Conservation (phyloP, 306 rosid species). For the Cucurbita argyrosperma region DNA sequence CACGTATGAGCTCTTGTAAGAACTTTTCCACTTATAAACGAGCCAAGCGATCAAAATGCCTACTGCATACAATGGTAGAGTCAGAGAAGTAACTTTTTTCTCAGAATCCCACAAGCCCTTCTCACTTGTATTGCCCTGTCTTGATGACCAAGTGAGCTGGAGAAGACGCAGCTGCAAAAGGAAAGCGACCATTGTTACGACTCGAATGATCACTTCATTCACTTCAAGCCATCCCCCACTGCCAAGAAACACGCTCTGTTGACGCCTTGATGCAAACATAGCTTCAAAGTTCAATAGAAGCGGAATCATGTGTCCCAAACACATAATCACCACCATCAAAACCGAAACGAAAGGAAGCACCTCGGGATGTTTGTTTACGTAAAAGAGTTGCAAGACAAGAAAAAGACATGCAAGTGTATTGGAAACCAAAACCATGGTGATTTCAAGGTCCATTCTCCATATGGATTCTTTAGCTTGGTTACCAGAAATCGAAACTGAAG, state of each 20-base stretch:
- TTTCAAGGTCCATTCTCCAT: slow-evolving; percentile 79
- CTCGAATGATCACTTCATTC: slow-evolving; percentile 61
- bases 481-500: slow-evolving; percentile 35
- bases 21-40: slow-evolving; percentile 29
- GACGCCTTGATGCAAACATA: slow-evolving; percentile 33
- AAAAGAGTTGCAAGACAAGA: slow-evolving; percentile 70
- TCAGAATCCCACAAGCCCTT: slow-evolving; percentile 47
- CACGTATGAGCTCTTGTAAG: slow-evolving; percentile 12
- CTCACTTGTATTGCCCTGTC: slow-evolving; percentile 32
- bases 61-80: slow-evolving; percentile 43
- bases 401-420: slow-evolving; percentile 66
- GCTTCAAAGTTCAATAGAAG: slow-evolving; percentile 70
- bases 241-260: slow-evolving; percentile 40
- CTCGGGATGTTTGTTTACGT: slow-evolving; percentile 44
- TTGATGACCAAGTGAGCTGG: slow-evolving; percentile 67
- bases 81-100: slow-evolving; percentile 37
- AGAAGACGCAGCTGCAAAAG: slow-evolving; percentile 63
- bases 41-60: slow-evolving; percentile 49
- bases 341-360: slow-evolving; percentile 55
- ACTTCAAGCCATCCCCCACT: slow-evolving; percentile 76
- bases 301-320: slow-evolving; percentile 71
- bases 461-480: slow-evolving; percentile 51
- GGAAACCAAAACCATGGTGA: slow-evolving; percentile 57
- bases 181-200: slow-evolving; percentile 69
- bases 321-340: slow-evolving; percentile 50